A percentile compares a stretch with the other conserved stretches of the same genome.
phyloP scores from a whole-genome alignment of 2,329 filamentous ascomycete genomes.

The Apiospora saccharicola region DNA sequence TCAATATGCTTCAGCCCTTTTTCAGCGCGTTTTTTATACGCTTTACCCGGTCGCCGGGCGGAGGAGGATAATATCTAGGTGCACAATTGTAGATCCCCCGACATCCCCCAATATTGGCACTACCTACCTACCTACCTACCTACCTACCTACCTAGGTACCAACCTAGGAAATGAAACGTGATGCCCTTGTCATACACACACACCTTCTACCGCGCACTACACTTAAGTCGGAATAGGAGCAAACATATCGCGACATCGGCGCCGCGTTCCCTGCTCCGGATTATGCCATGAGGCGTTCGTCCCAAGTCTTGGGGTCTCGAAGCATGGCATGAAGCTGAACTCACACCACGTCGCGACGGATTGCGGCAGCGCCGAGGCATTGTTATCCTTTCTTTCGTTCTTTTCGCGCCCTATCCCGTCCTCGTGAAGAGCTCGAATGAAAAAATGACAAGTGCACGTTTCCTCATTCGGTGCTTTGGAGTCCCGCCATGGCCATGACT shows the following conservation, averaged over 20 bases:
- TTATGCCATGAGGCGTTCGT: constrained; percentile 11
- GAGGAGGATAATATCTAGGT: background rate
- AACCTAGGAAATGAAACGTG: constrained; percentile 10
- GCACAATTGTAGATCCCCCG: background rate
- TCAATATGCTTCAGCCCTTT: constrained; percentile 1
- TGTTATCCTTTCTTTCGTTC: background rate
- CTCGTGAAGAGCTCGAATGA: background rate
- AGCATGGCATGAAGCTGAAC: constrained; percentile 3
- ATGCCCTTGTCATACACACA: background rate
- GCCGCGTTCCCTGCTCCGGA: background rate
- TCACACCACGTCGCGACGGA: background rate
- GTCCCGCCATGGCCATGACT: background rate
- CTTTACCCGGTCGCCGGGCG: background rate
- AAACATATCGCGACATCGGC: constrained; percentile 8
- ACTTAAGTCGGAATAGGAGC: constrained; percentile 9
- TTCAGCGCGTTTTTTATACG: background rate
- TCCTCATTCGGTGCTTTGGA: background rate
- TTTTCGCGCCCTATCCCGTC: background rate
- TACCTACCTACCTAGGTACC: background rate
- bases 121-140: constrained; percentile 3
- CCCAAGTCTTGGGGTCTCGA: background rate
- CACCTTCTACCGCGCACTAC: background rate
- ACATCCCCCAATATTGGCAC: background rate
- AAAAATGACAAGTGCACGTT: background rate
- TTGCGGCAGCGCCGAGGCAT: background rate